Base-by-base conservation (phyloP, 306 rosid species). In the Citrullus amarus region DNA sequence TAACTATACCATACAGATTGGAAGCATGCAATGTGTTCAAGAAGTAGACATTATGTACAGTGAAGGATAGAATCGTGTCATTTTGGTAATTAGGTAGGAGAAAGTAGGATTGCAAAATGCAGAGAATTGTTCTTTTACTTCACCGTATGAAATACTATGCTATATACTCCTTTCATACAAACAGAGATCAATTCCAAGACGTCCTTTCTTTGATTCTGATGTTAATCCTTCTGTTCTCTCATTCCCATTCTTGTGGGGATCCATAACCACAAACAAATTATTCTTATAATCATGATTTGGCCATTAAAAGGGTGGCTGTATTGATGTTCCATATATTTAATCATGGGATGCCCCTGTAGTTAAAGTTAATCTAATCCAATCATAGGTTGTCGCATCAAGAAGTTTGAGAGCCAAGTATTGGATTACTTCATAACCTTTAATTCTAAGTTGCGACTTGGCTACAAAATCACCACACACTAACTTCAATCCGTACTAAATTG, bases 71-170 rank as follows among this genome's bases (percentile, higher is more conserved):
- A 71, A 48, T 25, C 43, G 5, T 48, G 77, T 25, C 20, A 70
- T 13, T 70, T 70, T 70, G 76, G 76, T 44, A 44, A 70, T 70
- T 70, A 46, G 76, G 76, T 70, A 44, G 55, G 46, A 46, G 57
- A 70, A 71, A 71, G 22, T 48, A 71, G 59, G 59, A 71, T 25
- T 14, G 77, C 38, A 12, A 58, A 70, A 20, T 14, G 77, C 38
- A 12, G 76, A 70, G 39, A 22, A 41, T 6, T 70, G 18, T 20
- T 70, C 56, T 70, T 22, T 22, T 70, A 13, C n/a, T 70, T 70
- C 76, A 22, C 20, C 16, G 39, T 12, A 9, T 44, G 56, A 44
- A 44, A 71, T 48, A 69, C 75, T 44, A 69, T 44, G 75, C 44
- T 22, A 6, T 44, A 22, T 44, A 48, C 17, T 68, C 48, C 75